Conservation (phyloP, 1,284 basidiomycete species). For the Termitomyces sp. region DNA sequence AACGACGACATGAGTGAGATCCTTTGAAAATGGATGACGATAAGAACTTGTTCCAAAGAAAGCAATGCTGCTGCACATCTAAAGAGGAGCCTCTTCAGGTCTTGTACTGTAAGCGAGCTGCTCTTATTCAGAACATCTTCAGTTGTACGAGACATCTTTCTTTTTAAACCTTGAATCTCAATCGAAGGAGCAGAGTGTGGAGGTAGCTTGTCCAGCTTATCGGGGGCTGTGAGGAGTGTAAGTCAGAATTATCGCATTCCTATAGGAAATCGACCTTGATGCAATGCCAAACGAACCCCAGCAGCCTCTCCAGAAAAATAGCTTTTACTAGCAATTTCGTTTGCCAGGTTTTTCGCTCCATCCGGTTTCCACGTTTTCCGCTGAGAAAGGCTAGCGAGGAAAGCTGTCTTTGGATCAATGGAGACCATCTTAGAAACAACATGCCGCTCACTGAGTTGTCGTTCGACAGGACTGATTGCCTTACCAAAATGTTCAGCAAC, state of each 20-base stretch:
- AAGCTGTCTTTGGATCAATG: slow-evolving; percentile 38
- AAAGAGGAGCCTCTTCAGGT: slow-evolving; percentile 83
- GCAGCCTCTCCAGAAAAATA: slow-evolving; percentile 85
- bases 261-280: slow-evolving; percentile 37
- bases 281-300: slow-evolving; percentile 66
- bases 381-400: slow-evolving; percentile 52
- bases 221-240: slow-evolving; percentile 35
- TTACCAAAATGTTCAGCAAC: slow-evolving; percentile 83
- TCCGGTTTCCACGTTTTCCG: slow-evolving; percentile 70
- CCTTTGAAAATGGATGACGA: not conserved
- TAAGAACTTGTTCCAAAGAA: slow-evolving; percentile 57
- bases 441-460: slow-evolving; percentile 62
- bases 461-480: slow-evolving; percentile 72
- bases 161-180: slow-evolving; percentile 64
- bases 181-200: slow-evolving; percentile 50
- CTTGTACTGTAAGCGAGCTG: slow-evolving; percentile 69
- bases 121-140: slow-evolving; percentile 68
- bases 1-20: not conserved
- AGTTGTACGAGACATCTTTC: slow-evolving; percentile 65
- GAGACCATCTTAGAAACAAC: not conserved
- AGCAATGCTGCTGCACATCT: slow-evolving; percentile 82
- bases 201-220: slow-evolving; percentile 59
- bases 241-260: not conserved
- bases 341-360: slow-evolving; percentile 70
- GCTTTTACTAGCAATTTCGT: slow-evolving; percentile 80